A percentile compares a stretch with the other conserved stretches of the same genome.
phyloP scores from a whole-genome alignment of 2,329 filamentous ascomycete genomes.

The Penicillium sp. region DNA sequence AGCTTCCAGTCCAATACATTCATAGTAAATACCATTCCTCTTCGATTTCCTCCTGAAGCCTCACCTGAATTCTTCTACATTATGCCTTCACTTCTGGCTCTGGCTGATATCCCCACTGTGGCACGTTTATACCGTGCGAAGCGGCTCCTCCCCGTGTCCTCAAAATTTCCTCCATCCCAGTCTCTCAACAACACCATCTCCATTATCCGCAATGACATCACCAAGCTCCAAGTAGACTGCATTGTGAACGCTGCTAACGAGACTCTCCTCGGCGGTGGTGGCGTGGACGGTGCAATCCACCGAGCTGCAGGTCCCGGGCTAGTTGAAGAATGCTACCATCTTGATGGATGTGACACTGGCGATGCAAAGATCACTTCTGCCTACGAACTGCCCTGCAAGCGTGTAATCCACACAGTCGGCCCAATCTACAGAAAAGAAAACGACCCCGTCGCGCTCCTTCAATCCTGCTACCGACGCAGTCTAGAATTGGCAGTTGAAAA shows the following conservation, averaged over 20 bases:
- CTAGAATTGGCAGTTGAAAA: constrained; percentile 70
- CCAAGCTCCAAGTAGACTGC: constrained; percentile 70
- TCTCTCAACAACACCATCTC: constrained; percentile 57
- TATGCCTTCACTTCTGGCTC: constrained; percentile 26
- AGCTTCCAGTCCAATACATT: not conserved
- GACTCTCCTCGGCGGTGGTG: constrained; percentile 78
- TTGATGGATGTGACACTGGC: constrained; percentile 75
- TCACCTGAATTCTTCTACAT: not conserved
- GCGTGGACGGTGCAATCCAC: constrained; percentile 88
- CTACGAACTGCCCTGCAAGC: constrained; percentile 71
- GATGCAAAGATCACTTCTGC: constrained; percentile 78
- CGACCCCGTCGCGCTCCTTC: constrained; percentile 47
- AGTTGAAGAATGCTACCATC: constrained; percentile 65
- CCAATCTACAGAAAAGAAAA: constrained; percentile 63
- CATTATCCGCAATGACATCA: constrained; percentile 76
- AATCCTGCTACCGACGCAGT: constrained; percentile 67
- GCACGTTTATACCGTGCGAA: constrained; percentile 64
- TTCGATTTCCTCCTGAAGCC: not conserved
- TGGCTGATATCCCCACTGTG: constrained; percentile 44
- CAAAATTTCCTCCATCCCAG: constrained; percentile 46
- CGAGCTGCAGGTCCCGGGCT: constrained; percentile 71
- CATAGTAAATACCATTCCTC: not conserved
- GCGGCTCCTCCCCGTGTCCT: constrained; percentile 43
- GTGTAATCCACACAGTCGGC: constrained; percentile 88
- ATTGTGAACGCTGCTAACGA: constrained; percentile 93